Evolutionary conservation across 2,329 filamentous ascomycete genomes (phyloP).

Genomic region (Epichloe amarillans): DNA sequence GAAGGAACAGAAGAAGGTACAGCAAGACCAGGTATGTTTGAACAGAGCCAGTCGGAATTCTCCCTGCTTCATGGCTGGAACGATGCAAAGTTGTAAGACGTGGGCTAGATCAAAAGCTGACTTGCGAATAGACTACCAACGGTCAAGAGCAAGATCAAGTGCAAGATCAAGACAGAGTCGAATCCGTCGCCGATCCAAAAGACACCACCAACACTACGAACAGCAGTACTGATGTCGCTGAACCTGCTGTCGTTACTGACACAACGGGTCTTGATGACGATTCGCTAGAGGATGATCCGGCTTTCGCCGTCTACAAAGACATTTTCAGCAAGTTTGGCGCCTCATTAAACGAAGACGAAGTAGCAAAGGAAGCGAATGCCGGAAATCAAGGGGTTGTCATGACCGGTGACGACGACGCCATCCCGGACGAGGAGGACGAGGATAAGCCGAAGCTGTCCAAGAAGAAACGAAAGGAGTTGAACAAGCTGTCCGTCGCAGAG

Average conservation of each 20-base stretch:
- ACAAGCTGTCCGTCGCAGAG: conserved; percentile 87
- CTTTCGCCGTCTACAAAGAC: conserved; percentile 71
- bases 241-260: conserved; percentile 27
- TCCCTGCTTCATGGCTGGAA: not conserved
- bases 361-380: conserved; percentile 49
- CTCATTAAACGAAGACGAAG: conserved; percentile 46
- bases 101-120: not conserved
- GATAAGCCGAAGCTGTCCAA: conserved; percentile 67
- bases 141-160: conserved; percentile 4
- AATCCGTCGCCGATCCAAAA: conserved; percentile 17
- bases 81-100: too few species aligned
- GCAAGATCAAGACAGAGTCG: conserved; percentile 4
- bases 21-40: conserved; percentile 37
- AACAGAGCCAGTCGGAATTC: not conserved
- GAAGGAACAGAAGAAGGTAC: conserved; percentile 73
- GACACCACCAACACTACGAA: not conserved
- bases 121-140: not conserved
- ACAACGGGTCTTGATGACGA: conserved; percentile 48
- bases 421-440: conserved; percentile 68
- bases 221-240: conserved; percentile 6
- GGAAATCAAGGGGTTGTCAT: conserved; percentile 76
- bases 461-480: conserved; percentile 84
- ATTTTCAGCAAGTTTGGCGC: conserved; percentile 71
- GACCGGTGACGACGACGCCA: conserved; percentile 72
- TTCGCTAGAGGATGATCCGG: conserved; percentile 52